Evolutionary conservation across 2,329 filamentous ascomycete species (phyloP), one percentile per base, ranked within the genome.

Genomic region (Camptophora hylomeconis): DNA sequence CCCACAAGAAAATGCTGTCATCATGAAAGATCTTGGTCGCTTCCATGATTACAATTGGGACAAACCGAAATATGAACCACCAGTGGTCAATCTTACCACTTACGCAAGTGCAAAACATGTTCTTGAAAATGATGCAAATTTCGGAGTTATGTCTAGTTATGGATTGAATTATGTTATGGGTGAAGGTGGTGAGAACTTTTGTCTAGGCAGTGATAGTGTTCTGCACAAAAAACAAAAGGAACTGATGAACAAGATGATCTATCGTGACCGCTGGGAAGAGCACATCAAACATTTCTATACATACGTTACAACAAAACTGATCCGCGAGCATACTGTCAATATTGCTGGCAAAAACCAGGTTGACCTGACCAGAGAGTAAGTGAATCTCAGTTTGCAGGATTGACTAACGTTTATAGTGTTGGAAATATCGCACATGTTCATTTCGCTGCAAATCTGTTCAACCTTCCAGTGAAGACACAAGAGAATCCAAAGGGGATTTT

Each of bases 11-110:
- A 89, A 82, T 51, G 56, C 65, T 33, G 71, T 67, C 38, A 84
- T 86, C 38, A 63, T 84, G 39, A 72, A 67, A 23, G 62, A 72
- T 25, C 61, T 89, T 4, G 69, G 70, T 31, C 71, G 77, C 24
- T 76, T 65, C 24, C 58, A 77, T 17, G 59, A 74, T 16, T 92
- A 86, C 54, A 72, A 69, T 49, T 89, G 73, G 45, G 66, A 72
- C 4, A 65, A 67, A 2, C 80, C 81, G 0, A 46, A 52, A 0
- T 61, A 54, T 35, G 61, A 59, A 3, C 56, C 64, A 0, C 58
- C 62, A 1, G 57, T 61, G 1, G 56, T 76, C 14, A 61, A 71
- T 35, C 56, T 81, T 36, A 60, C 60, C 2, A 75, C 75, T 1
- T 74, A 75, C 46, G 60, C 61, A 9, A 72, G 65, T 0, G 73